Evolutionary conservation across 768 basidiomycete species (phyloP), one percentile per base, ranked within the genome.

Genomic region (Pseudohyphozyma bogoriensis): DNA sequence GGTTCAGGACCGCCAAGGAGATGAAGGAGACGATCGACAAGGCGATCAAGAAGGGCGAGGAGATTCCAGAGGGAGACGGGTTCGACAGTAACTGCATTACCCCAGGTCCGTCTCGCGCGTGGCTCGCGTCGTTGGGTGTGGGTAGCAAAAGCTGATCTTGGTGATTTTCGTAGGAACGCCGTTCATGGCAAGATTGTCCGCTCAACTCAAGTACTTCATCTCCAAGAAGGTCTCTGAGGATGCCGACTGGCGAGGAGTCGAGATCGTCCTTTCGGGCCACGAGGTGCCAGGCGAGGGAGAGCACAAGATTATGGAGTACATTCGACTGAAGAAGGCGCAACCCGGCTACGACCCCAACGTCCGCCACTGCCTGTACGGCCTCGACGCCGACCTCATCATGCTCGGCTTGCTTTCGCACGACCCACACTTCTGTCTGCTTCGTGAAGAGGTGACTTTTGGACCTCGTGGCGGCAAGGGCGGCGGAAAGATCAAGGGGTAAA

Each of bases 251-350:
- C 79, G 88, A 60, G 81, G 85, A 57, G 83, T 97, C 44, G 79
- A 90, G 70, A 90, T 97, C 26, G 87, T 99, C 40, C 78, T 99
- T 39, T 93, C 89, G 32, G 95, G 95, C 15, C 91, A 97, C 73
- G 93, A 99, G 69, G 92, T 74, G 55, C 95, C 95, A 0, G 95
- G 95, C 67, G 95, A 99, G 75, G 95, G 95, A 61, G 95, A 99
- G 73, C 95, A 99, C 81, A 99, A 99, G 79, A 92, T 99, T 68
- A 96, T 97, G 87, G 95, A 96, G 73, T 99, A 92, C 75, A 97
- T 99, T 72, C 85, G 95, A 40, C 76, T 90, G 62, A 85, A 86
- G 55, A 86, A 92, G 68, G 92, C 95, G 33, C 95, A 97, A 73
- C 88, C 87, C 11, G 85, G 89, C 73, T 92, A 97, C 77, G 86